Percentiles rank a stretch among this genome's conserved stretches.
These are phyloP conservation scores for Mycena crocata DNA, from an alignment of 768 basidiomycete species.

Conservation along the genomic window DNA sequence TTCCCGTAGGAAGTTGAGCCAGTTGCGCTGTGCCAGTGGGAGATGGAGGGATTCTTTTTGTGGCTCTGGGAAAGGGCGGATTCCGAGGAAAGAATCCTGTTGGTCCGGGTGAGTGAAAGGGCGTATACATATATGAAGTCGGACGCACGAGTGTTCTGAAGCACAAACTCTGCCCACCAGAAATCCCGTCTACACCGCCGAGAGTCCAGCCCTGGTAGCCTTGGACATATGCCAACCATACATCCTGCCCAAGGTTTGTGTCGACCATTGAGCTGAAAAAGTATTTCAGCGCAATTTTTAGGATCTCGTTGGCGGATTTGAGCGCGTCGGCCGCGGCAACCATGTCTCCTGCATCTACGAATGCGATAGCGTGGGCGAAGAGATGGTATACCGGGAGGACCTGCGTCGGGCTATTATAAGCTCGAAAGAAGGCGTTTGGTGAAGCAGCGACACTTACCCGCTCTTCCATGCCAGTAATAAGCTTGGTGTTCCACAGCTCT, in stretches of 20 bases:
- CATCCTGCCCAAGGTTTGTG: constrained; percentile 11
- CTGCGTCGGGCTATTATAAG: constrained; percentile 1
- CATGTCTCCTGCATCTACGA: constrained; percentile 21
- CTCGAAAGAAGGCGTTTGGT: neutral
- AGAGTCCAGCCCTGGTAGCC: constrained; percentile 36
- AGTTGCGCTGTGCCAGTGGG: constrained; percentile 20
- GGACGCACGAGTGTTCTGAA: constrained; percentile 26
- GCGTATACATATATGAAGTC: no score
- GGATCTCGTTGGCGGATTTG: constrained; percentile 29
- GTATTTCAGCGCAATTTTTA: constrained; percentile 22
- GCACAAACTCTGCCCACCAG: constrained; percentile 31
- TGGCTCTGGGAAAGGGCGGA: constrained; percentile 28
- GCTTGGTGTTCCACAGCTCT: constrained; percentile 35
- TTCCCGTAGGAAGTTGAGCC: constrained; percentile 32
- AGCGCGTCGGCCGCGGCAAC: constrained; percentile 19
- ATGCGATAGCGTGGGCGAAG: constrained; percentile 23
- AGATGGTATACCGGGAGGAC: constrained; percentile 29
- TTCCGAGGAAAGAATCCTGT: constrained; percentile 33
- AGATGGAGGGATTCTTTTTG: constrained; percentile 32
- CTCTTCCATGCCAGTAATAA: constrained; percentile 27
- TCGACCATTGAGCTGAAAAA: constrained; percentile 31
- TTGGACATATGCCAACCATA: constrained; percentile 33
- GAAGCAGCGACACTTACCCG: constrained; percentile 10
- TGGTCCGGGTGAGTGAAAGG: no score
- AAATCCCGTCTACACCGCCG: constrained; percentile 32